Conservation (phyloP, 768 basidiomycete species). For the Tricholoma saponaceum region DNA sequence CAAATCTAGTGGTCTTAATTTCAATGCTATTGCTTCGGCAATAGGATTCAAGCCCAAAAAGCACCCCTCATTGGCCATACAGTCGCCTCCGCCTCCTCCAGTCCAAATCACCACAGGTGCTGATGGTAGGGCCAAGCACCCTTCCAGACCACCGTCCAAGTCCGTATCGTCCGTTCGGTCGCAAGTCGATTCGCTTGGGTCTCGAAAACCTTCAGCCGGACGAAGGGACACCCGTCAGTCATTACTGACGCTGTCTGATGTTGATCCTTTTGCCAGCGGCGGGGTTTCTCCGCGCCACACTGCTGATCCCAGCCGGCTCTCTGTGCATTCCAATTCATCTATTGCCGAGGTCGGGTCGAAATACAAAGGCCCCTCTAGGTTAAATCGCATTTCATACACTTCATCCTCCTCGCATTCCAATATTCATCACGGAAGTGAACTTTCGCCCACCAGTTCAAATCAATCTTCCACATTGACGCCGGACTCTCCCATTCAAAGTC, state of each 20-base stretch:
- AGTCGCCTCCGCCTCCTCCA: conserved; percentile 40
- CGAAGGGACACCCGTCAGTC: conserved; percentile 41
- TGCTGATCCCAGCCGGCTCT: conserved; percentile 45
- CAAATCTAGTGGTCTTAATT: conserved; percentile 30
- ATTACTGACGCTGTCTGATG: conserved; percentile 57
- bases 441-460: conserved; percentile 14
- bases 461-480: neutral
- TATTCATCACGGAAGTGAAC: conserved; percentile 22
- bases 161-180: conserved; percentile 57
- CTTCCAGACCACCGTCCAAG: conserved; percentile 45
- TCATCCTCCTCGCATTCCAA: conserved; percentile 58
- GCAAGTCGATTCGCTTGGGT: conserved; percentile 49
- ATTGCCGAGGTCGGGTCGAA: conserved; percentile 39
- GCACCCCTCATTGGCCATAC: conserved; percentile 45
- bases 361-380: conserved; percentile 29
- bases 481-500: conserved; percentile 1
- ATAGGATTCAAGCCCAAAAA: conserved; percentile 67
- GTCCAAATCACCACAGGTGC: conserved; percentile 18
- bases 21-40: conserved; percentile 55
- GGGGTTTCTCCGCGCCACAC: conserved; percentile 35
- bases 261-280: conserved; percentile 60
- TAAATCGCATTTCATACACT: conserved; percentile 49
- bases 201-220: conserved; percentile 51
- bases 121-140: conserved; percentile 14
- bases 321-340: conserved; percentile 51